Base-by-base conservation (phyloP, 768 basidiomycete species). In the Hygrophorus russula region DNA sequence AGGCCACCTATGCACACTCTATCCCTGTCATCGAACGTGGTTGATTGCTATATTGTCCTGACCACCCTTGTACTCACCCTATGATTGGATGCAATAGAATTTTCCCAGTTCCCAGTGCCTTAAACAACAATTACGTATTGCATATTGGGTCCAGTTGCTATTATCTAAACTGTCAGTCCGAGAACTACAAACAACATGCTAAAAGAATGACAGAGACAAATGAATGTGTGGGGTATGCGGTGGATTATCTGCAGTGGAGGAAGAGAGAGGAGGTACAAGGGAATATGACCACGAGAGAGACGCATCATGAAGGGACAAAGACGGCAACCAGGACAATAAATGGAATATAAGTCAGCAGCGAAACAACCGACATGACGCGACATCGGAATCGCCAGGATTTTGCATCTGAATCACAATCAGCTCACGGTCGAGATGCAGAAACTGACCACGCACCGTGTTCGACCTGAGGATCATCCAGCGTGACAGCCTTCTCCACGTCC, bases 391-490 rank as follows among this genome's bases (percentile, higher is more conserved):
- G 76, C 85, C 85, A 88, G 29, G 74, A 71, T 53, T 66, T 72
- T 8, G 83, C 80, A 57, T 88, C 85, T 87, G 49, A 28, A 6
- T 14, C 12, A 8, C 18, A n/a, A 11, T 20, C 47, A 35, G 12
- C 14, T 17, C 27, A 32, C 29, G 34, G 38, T 29, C 30, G 45
- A 20, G 37, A 32, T 14, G n/a, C 27, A 45, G 37, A 8, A 5
- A 31, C n/a, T 28, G 29, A 4, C 19, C 2, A 63, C 80, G 53
- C 51, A 86, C 85, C 79, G 55, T 73, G 71, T 55, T 87, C 85
- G 43, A 86, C 71, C 55, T 87, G 84, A 19, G 84, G 84, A 59
- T 87, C 82, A 53, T 86, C 83, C 38, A 86, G 63, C 20, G 80
- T 66, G 12, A 86, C 82, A 14, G 66, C 79, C 58, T 84, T 85